Percentiles rank a stretch among this genome's conserved stretches.
These are phyloP conservation scores for Lantana camara DNA, from an alignment of 257 asterid genomes.

Conservation along the genomic window DNA sequence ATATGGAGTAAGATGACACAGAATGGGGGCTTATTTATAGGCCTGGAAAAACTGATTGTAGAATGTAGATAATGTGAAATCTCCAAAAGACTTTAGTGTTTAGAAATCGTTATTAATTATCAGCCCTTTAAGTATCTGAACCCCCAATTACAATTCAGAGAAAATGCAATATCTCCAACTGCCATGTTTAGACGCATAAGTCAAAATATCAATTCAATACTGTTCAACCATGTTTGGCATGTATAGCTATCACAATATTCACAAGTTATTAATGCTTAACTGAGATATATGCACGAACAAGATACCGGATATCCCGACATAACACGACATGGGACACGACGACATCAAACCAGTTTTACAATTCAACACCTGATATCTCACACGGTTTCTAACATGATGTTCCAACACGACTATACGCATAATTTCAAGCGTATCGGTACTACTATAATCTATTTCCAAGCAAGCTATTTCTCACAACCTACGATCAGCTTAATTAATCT, in stretches of 20 bases:
- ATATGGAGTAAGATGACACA: background rate
- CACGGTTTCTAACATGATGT: too few species aligned
- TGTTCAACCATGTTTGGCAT: slow-evolving; percentile 11
- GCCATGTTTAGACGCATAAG: slow-evolving; percentile 8
- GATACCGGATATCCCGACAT: too few species aligned
- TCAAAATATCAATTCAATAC: background rate
- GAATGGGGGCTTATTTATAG: slow-evolving; percentile 25
- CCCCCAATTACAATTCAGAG: background rate
- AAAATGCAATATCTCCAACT: slow-evolving; percentile 10
- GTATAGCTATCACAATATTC: background rate
- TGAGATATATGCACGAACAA: too few species aligned
- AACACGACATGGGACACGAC: too few species aligned
- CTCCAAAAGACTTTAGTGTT: background rate
- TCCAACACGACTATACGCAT: too few species aligned
- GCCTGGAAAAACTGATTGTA: background rate
- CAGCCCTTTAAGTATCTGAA: slow-evolving; percentile 32
- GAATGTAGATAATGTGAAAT: slow-evolving; percentile 15
- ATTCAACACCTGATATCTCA: too few species aligned
- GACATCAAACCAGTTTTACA: too few species aligned
- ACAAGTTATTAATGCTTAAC: too few species aligned
- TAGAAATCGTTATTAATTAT: slow-evolving; percentile 22
- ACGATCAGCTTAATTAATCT: background rate
- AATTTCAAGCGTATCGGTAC: too few species aligned
- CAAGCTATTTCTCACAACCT: background rate
- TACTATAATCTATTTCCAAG: too few species aligned